These are phyloP conservation scores for Coprinopsis sp. DNA, from an alignment of 768 basidiomycete species.

Conservation along the genomic window DNA sequence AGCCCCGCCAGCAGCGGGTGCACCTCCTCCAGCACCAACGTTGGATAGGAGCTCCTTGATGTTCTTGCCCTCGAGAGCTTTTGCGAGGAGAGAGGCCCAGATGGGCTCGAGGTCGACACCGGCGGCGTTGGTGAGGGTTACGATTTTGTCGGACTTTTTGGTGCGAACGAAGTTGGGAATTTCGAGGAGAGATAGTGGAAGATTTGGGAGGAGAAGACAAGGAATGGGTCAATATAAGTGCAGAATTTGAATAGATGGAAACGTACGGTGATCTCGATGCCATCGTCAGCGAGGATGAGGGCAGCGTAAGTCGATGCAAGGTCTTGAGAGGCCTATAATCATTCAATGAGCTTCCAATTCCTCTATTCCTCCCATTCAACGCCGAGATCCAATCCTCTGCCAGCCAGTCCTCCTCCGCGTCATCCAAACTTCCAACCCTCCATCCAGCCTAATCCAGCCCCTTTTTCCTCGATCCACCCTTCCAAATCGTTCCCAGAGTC, in stretches of 20 bases:
- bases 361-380: not conserved
- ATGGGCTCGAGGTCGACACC: slow-evolving; percentile 88
- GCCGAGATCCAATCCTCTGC: slow-evolving; percentile 7
- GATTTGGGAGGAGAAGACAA: too few relatives aligned
- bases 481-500: not conserved
- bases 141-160: slow-evolving; percentile 96
- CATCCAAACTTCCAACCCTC: slow-evolving; percentile 17
- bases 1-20: slow-evolving; percentile 60
- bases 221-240: not conserved
- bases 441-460: slow-evolving; percentile 23
- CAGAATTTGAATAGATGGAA: not conserved
- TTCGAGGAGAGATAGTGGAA: too few relatives aligned
- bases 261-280: slow-evolving; percentile 94
- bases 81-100: slow-evolving; percentile 96
- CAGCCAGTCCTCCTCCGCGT: slow-evolving; percentile 12
- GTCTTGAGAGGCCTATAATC: slow-evolving; percentile 50
- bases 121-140: slow-evolving; percentile 79
- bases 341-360: not conserved
- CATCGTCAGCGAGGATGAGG: slow-evolving; percentile 97
- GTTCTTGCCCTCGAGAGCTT: slow-evolving; percentile 97
- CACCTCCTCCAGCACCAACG: slow-evolving; percentile 90
- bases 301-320: slow-evolving; percentile 95
- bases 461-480: not conserved
- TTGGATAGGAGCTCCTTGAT: slow-evolving; percentile 93
- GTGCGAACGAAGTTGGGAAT: too few relatives aligned